These are phyloP conservation scores for Croton setiger DNA, from an alignment of 441 rosid genomes.

Conservation along the genomic window DNA sequence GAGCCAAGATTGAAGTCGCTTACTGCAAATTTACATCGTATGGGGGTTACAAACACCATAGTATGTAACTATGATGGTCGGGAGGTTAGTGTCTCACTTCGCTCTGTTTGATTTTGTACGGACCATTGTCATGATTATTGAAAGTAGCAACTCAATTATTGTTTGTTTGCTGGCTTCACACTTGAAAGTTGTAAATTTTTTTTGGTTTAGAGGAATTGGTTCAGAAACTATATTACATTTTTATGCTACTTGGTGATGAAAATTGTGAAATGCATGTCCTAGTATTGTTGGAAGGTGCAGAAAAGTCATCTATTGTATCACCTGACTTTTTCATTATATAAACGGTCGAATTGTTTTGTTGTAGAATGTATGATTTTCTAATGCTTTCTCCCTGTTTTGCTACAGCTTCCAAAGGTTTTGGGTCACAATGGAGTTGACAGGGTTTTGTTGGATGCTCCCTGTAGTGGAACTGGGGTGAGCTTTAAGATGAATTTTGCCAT, in stretches of 20 bases:
- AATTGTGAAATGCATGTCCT: not conserved
- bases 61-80: conserved; percentile 95
- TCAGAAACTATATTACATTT: too few relatives aligned
- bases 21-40: conserved; percentile 88
- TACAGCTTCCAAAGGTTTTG: conserved; percentile 77
- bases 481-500: conserved; percentile 26
- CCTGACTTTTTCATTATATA: not conserved
- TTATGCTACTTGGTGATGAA: not conserved
- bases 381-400: not conserved
- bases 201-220: not conserved
- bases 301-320: not conserved
- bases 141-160: not conserved
- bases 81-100: conserved; percentile 58
- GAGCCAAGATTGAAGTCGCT: conserved; percentile 78
- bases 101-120: not conserved
- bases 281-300: not conserved
- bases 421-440: conserved; percentile 82
- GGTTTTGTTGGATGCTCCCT: conserved; percentile 95
- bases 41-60: conserved; percentile 95
- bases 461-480: conserved; percentile 98
- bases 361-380: not conserved
- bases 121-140: not conserved
- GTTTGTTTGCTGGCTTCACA: not conserved
- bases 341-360: not conserved
- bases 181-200: not conserved